Evolutionary conservation across 2,329 filamentous ascomycete genomes (phyloP).

Genomic region (Claviceps fusiformis): DNA sequence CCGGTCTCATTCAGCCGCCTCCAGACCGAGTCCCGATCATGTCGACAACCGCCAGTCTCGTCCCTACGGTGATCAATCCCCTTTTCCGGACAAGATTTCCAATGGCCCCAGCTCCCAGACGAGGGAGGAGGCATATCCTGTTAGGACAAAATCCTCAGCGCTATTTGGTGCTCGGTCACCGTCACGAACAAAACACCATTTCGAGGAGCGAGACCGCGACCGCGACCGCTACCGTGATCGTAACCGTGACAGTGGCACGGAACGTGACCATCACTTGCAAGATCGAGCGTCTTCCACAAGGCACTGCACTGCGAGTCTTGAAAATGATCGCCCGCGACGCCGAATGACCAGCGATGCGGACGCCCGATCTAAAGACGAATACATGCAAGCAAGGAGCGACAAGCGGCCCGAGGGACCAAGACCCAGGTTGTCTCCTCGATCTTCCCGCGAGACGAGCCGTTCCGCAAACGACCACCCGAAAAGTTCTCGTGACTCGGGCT

Average conservation of each 20-base stretch:
- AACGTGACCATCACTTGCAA: constrained; percentile 12
- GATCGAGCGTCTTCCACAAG: constrained; percentile 17
- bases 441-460: constrained; percentile 18
- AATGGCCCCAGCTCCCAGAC: constrained; percentile 20
- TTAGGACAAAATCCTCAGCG: constrained; percentile 6
- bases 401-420: constrained; percentile 15
- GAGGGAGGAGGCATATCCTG: constrained; percentile 29
- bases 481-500: constrained; percentile 14
- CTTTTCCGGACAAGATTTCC: constrained; percentile 30
- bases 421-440: constrained; percentile 8
- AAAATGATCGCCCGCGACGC: constrained; percentile 14
- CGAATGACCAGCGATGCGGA: constrained; percentile 22
- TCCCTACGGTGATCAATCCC: constrained; percentile 18
- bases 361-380: constrained; percentile 14
- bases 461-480: constrained; percentile 27
- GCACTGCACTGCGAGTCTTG: constrained; percentile 15
- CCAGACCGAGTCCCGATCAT: constrained; percentile 19
- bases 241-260: constrained; percentile 10
- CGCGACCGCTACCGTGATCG: constrained; percentile 10
- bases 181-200: constrained; percentile 16
- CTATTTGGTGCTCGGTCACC: constrained; percentile 22
- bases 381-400: constrained; percentile 8
- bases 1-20: constrained; percentile 23
- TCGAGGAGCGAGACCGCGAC: constrained; percentile 8
- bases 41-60: constrained; percentile 17